Conservation (phyloP, 345 rosid genomes). For the Sapria himalayana region DNA sequence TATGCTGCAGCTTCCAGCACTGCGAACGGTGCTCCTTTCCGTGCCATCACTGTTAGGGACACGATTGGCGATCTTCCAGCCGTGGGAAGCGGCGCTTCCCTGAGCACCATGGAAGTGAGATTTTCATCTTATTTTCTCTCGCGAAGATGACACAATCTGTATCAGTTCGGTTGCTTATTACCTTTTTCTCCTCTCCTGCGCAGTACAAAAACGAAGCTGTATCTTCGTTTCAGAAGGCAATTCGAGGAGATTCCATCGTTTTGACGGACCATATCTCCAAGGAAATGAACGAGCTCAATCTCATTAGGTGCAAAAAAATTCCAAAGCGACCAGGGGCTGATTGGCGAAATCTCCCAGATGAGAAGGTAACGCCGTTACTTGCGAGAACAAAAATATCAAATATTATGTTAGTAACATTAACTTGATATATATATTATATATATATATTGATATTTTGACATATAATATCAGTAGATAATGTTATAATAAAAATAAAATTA, state of each 20-base stretch:
- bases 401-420: too few species aligned
- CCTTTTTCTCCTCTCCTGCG: constrained; percentile 1
- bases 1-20: constrained; percentile 73
- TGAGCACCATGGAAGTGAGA: constrained; percentile 24
- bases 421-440: too few species aligned
- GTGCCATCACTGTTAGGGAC: constrained; percentile 76
- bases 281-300: constrained; percentile 60
- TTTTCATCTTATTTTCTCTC: constrained; percentile 1
- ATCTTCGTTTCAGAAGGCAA: constrained; percentile 70
- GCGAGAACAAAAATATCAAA: too few species aligned
- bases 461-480: too few species aligned
- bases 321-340: constrained; percentile 83
- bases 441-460: too few species aligned
- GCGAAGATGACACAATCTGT: not conserved
- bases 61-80: constrained; percentile 78
- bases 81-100: constrained; percentile 50
- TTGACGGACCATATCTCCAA: constrained; percentile 67
- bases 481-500: not conserved
- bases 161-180: not conserved
- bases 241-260: constrained; percentile 26
- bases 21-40: constrained; percentile 63
- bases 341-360: constrained; percentile 73
- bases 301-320: constrained; percentile 45
- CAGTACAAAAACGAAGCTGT: constrained; percentile 43
- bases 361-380: too few species aligned